Evolutionary conservation across 1,139 yeast genomes (phyloP).

Genomic region (Taphrina communis): DNA sequence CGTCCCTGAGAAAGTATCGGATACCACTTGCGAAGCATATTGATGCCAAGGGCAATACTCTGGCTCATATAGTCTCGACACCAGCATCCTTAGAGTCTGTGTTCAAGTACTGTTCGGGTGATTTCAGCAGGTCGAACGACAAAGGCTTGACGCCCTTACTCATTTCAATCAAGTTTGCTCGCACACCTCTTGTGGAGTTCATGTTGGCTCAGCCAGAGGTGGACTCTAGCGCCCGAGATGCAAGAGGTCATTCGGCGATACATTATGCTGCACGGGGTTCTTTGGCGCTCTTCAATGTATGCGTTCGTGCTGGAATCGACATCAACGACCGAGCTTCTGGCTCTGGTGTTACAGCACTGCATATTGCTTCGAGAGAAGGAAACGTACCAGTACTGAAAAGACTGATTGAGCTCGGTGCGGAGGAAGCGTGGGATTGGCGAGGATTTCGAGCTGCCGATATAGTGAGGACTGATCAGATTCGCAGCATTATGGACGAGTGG

Average conservation of each 20-base stretch:
- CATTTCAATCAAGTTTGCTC: constrained; percentile 71
- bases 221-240: constrained; percentile 48
- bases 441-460: constrained; percentile 57
- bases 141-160: constrained; percentile 72
- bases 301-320: constrained; percentile 42
- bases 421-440: constrained; percentile 41
- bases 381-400: constrained; percentile 31
- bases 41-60: constrained; percentile 74
- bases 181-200: constrained; percentile 63
- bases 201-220: constrained; percentile 48
- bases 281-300: constrained; percentile 25
- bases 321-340: constrained; percentile 46
- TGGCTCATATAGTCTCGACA: constrained; percentile 63
- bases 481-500: constrained; percentile 56
- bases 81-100: constrained; percentile 16
- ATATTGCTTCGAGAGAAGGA: constrained; percentile 41
- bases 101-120: constrained; percentile 51
- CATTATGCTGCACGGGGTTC: constrained; percentile 39
- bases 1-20: constrained; percentile 34
- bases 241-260: constrained; percentile 45
- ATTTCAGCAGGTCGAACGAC: constrained; percentile 68
- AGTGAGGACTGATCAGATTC: constrained; percentile 57
- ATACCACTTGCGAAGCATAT: constrained; percentile 58
- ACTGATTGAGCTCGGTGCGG: constrained; percentile 29
- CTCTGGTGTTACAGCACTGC: constrained; percentile 52